Conservation (phyloP, 2,329 filamentous ascomycete genomes). For the Hypomyces rosellus region DNA sequence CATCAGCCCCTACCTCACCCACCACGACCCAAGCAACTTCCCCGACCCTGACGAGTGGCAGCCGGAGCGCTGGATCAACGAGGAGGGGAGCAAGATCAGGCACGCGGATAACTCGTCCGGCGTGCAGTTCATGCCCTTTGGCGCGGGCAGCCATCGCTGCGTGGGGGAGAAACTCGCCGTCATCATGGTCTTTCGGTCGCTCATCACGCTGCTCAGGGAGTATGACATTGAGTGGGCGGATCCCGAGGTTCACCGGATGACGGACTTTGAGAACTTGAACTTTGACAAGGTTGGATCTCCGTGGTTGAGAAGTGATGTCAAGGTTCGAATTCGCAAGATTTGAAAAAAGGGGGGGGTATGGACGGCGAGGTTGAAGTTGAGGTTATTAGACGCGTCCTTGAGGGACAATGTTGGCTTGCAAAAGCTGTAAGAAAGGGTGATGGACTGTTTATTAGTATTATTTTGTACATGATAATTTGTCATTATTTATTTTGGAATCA, state of each 20-base stretch:
- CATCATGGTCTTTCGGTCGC: constrained; percentile 7
- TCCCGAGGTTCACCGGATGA: neutral
- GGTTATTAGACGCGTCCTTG: neutral
- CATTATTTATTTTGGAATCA: neutral
- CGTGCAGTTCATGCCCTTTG: constrained; percentile 5
- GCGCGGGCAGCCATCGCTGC: constrained; percentile 7
- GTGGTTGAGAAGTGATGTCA: constrained; percentile 13
- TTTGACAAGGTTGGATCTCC: constrained; percentile 14
- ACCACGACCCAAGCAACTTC: constrained; percentile 12
- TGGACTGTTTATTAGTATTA: neutral
- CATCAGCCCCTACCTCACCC: constrained; percentile 12
- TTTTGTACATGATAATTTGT: neutral
- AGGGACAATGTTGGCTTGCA: no score
- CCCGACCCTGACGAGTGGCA: constrained; percentile 12
- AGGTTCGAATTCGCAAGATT: neutral
- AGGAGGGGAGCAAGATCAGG: constrained; percentile 4
- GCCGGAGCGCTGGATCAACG: constrained; percentile 16
- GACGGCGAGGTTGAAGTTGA: neutral
- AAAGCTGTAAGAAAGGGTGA: no score
- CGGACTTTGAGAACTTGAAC: constrained; percentile 10
- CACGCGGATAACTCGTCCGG: neutral
- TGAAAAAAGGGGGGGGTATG: neutral
- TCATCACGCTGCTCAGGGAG: constrained; percentile 13
- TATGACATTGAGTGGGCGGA: constrained; percentile 15
- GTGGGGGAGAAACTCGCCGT: constrained; percentile 11